Base-by-base conservation (phyloP, 2,329 filamentous ascomycete species). In the Ustulina deusta region DNA sequence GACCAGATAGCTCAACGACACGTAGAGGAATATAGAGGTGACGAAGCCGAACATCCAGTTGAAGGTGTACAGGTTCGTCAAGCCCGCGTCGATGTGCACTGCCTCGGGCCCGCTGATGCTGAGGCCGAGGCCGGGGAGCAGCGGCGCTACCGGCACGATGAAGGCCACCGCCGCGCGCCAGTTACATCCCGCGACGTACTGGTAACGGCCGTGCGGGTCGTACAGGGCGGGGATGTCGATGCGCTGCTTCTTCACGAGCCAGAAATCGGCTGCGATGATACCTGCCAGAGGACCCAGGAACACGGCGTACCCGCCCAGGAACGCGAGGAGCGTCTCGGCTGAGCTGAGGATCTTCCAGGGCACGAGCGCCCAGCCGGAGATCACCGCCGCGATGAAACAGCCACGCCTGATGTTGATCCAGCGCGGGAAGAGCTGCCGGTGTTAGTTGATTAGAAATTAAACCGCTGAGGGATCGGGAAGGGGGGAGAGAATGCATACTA, bases 1-100 rank as follows among this genome's bases (percentile, higher is more conserved):
- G 48, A 86, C 84, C 2, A 79, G 72, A 65, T 78, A 79, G 55
- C 81, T 85, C 22, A 90, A 72, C 0, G 69, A 72, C 10, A 85
- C 79, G 77, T 91, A 91, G 0, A 90, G 81, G 2, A 87, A 57
- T 22, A 85, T 84, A 7, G 86, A 87, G 0, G 77, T 81, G 10
- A 84, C 79, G 69, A 91, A 90, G 0, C 89, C 89, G 56, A 90
- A 82, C 20, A 91, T 74, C 86, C 89, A 91, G n/a, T 89, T 88
- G 74, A 91, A 89, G 29, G 85, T 83, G 74, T 90, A 91, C 4
- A 90, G 79, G 69, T 86, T 84, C 48, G 80, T 77, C 0, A 82
- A 79, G 0, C 89, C 89, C 0, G 79, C 78, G 0, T 73, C 78
- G 69, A 77, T 80, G 6, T 68, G 68, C 3, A 71, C 72, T 6